Evolutionary conservation across 2,329 filamentous ascomycete species (phyloP).

Genomic region (Pseudogymnoascus sp.): DNA sequence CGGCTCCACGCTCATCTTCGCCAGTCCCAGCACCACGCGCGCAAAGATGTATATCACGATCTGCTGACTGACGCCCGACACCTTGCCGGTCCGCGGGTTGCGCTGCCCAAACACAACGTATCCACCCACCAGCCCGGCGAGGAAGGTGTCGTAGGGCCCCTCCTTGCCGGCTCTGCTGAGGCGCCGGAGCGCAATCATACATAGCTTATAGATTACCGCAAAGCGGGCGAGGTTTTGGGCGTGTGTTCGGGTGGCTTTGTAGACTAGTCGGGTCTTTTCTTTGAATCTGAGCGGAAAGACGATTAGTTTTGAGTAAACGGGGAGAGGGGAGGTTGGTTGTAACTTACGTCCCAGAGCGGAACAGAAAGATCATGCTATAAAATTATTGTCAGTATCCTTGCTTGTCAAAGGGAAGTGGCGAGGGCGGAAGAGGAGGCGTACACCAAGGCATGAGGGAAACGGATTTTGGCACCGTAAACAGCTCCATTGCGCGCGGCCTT

Average conservation of each 20-base stretch:
- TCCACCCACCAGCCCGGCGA: conserved; percentile 80
- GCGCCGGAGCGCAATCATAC: conserved; percentile 65
- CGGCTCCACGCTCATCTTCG: conserved; percentile 69
- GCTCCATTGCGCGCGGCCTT: conserved; percentile 95
- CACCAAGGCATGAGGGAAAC: conserved; percentile 95
- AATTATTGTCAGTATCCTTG: conserved; percentile 2
- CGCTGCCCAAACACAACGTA: conserved; percentile 81
- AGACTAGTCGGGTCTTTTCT: conserved; percentile 68
- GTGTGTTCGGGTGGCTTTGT: conserved; percentile 82
- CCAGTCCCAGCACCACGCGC: conserved; percentile 74
- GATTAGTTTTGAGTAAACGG: neutral
- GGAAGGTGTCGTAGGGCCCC: conserved; percentile 70
- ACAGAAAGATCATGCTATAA: conserved; percentile 84
- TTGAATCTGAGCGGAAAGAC: conserved; percentile 42
- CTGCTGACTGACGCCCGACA: conserved; percentile 82
- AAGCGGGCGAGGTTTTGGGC: conserved; percentile 88
- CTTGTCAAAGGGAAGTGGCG: neutral
- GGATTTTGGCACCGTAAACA: conserved; percentile 94
- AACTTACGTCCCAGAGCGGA: conserved; percentile 79
- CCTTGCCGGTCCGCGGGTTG: conserved; percentile 53
- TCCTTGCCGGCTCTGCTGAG: conserved; percentile 52
- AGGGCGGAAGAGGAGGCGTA: conserved; percentile 30
- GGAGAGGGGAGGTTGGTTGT: neutral
- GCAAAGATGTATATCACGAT: conserved; percentile 98
- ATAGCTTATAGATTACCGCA: conserved; percentile 79